Evolutionary conservation across 352 stramenopile species (phyloP), one percentile per base, ranked within the genome.

Genomic region (Salisapilia sapeloensis): DNA sequence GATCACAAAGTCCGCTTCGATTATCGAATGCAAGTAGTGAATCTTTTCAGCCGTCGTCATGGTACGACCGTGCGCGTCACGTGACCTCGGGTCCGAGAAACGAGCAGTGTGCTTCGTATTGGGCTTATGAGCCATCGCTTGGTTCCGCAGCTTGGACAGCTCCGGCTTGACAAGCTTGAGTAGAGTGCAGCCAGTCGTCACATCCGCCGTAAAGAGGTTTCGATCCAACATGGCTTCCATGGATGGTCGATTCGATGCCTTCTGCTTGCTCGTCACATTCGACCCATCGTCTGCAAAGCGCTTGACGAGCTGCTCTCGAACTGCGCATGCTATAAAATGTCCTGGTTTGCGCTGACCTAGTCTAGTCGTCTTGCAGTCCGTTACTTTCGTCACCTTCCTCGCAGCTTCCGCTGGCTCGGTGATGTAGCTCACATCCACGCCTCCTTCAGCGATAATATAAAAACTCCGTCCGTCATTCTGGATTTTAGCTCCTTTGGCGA

Each of bases 181-280:
- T 16, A 83, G 23, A 2, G 60, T 77, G 33, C 66, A 83, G 1
- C 66, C 66, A 5, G 42, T 33, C 28, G 56, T 56, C 7, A 51
- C 38, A 33, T 80, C 66, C 9, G 66, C 63, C 0, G 56, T 78
- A 9, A 53, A 62, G 8, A 47, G 57, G 32, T 70, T 77, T 13
- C 77, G 48, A 18, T 83, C 63, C 2, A 83, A 39, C 24, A 83
- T 54, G n/a, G n/a, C n/a, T n/a, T n/a, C n/a, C n/a, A n/a, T n/a
- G n/a, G n/a, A n/a, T n/a, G n/a, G n/a, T n/a, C n/a, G n/a, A n/a
- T n/a, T n/a, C n/a, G n/a, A n/a, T n/a, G n/a, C n/a, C n/a, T n/a
- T n/a, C n/a, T n/a, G n/a, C n/a, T n/a, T n/a, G n/a, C n/a, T 45
- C 35, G 4, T 40, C 41, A 21, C 46, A 43, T 3, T 51, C 33